Percentiles rank a stretch among this genome's conserved stretches.
Conservation (phyloP, 495 filamentous ascomycete genomes). For the Trichoderma erinaceum region DNA sequence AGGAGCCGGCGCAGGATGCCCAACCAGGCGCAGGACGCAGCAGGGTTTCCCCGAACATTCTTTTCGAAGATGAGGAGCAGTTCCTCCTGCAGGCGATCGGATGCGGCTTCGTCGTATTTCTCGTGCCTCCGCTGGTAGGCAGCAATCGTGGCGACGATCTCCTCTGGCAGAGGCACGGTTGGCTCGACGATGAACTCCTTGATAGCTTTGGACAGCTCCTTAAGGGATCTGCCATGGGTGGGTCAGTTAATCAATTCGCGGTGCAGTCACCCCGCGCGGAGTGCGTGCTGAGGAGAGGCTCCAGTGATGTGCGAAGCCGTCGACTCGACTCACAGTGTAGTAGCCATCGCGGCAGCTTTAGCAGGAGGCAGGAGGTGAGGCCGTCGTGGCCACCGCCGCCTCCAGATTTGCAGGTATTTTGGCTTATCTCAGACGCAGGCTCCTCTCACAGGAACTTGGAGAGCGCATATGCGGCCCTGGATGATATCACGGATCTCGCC, state of each 20-base stretch:
- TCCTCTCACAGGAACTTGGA: not conserved
- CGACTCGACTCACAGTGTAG: slow-evolving; percentile 8
- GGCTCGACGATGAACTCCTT: slow-evolving; percentile 45
- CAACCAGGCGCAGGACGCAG: slow-evolving; percentile 56
- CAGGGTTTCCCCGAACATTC: slow-evolving; percentile 44
- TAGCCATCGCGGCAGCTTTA: not conserved
- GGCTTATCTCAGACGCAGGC: no score
- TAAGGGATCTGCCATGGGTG: slow-evolving; percentile 34
- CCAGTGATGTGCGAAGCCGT: not conserved
- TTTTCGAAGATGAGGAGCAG: slow-evolving; percentile 54
- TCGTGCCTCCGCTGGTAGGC: slow-evolving; percentile 55
- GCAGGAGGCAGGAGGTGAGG: slow-evolving; percentile 1
- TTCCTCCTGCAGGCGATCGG: slow-evolving; percentile 61
- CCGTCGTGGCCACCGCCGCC: not conserved
- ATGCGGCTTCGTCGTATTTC: slow-evolving; percentile 51
- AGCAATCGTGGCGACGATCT: slow-evolving; percentile 50
- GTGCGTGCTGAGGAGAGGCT: not conserved
- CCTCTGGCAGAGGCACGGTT: slow-evolving; percentile 55
- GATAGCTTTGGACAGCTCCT: slow-evolving; percentile 57
- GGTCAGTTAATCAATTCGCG: slow-evolving; percentile 1
- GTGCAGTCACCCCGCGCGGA: not conserved
- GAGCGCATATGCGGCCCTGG: not conserved
- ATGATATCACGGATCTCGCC: not conserved
- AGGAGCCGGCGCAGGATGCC: slow-evolving; percentile 52
- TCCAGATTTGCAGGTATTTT: no score